Conservation (phyloP, 2,329 filamentous ascomycete species). For the Cadophora sp. region DNA sequence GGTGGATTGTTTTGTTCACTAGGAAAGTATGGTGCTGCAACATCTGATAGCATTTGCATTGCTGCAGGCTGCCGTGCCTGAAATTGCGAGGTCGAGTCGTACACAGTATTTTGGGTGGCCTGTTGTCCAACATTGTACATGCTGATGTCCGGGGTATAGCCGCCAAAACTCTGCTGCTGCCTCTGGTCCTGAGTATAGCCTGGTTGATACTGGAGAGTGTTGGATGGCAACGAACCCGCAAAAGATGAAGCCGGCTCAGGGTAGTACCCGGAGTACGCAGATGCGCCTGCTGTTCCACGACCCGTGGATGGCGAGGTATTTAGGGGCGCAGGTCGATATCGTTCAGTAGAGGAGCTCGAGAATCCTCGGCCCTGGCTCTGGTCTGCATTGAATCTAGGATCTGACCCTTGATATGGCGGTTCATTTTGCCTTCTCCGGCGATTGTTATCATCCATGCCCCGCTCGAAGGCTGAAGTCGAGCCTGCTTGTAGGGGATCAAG, state of each 20-base stretch:
- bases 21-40: slow-evolving; percentile 77
- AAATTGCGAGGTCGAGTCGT: slow-evolving; percentile 77
- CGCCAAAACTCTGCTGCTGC: slow-evolving; percentile 58
- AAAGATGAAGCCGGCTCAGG: slow-evolving; percentile 59
- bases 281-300: slow-evolving; percentile 57
- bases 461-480: slow-evolving; percentile 57
- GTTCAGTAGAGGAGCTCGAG: slow-evolving; percentile 43
- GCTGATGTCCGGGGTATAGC: slow-evolving; percentile 66
- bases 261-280: slow-evolving; percentile 66
- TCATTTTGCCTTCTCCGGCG: slow-evolving; percentile 78
- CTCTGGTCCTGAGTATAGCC: slow-evolving; percentile 58
- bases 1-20: slow-evolving; percentile 68
- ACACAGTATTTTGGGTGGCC: slow-evolving; percentile 67
- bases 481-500: slow-evolving; percentile 64
- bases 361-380: slow-evolving; percentile 40
- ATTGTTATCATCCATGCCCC: slow-evolving; percentile 81
- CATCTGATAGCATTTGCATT: slow-evolving; percentile 78
- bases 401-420: slow-evolving; percentile 66
- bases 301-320: slow-evolving; percentile 51
- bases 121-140: slow-evolving; percentile 81
- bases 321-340: slow-evolving; percentile 57
- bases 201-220: slow-evolving; percentile 47
- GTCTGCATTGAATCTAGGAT: slow-evolving; percentile 55
- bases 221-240: slow-evolving; percentile 45
- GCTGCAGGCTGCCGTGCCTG: slow-evolving; percentile 76